Percentiles rank a stretch among this genome's conserved stretches.
Conservation (phyloP, 257 asterid genomes). For the Schizonepeta tenuifolia region DNA sequence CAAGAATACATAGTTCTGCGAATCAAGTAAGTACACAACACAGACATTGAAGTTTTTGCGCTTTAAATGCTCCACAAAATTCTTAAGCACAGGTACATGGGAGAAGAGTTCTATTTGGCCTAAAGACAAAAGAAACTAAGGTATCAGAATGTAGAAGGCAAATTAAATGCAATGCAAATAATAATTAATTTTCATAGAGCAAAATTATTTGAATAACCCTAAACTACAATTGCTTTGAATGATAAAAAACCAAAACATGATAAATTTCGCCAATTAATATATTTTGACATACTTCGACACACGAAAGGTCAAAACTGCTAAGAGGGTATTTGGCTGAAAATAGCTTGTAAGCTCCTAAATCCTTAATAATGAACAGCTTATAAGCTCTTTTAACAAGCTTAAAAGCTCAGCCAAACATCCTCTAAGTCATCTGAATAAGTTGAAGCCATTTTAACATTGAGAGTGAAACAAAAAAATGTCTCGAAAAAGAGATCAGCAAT, state of each 20-base stretch:
- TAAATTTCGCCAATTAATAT: too few species aligned
- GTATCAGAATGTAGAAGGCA: conserved; percentile 29
- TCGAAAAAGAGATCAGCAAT: conserved; percentile 26
- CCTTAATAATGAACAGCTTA: too few species aligned
- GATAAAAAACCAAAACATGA: not conserved
- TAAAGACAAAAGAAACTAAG: conserved; percentile 35
- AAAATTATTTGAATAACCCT: not conserved
- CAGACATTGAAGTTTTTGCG: conserved; percentile 85
- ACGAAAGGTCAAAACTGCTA: not conserved
- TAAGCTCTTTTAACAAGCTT: too few species aligned
- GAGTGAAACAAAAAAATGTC: not conserved
- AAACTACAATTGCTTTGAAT: too few species aligned
- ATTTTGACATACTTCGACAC: not conserved
- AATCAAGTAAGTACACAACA: conserved; percentile 91
- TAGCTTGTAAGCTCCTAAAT: too few species aligned
- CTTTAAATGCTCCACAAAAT: too few species aligned
- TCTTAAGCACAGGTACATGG: too few species aligned
- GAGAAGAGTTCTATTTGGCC: conserved; percentile 97
- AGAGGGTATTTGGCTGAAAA: too few species aligned
- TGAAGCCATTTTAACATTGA: conserved; percentile 1
- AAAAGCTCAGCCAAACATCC: too few species aligned
- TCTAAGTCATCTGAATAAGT: not conserved
- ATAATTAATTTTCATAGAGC: not conserved
- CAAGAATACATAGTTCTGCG: conserved; percentile 49
- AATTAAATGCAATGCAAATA: not conserved